Evolutionary conservation across 2,329 filamentous ascomycete species (phyloP).

Genomic region (Fusarium brachygibbosum): DNA sequence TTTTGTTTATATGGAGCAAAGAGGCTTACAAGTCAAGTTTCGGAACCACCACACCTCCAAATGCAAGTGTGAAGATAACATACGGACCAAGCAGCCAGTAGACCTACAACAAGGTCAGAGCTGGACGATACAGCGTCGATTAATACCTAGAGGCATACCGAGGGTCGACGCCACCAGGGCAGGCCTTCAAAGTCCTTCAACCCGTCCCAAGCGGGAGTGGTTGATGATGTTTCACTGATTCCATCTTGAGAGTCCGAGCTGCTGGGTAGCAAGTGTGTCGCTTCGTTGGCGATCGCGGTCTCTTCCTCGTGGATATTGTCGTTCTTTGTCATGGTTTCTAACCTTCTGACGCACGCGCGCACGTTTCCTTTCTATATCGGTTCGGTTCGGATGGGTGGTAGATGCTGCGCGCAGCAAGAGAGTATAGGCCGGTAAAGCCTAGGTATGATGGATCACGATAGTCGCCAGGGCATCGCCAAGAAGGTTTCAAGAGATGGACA

Average conservation of each 20-base stretch:
- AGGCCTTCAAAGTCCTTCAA: constrained; percentile 70
- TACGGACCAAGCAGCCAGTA: constrained; percentile 88
- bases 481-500: constrained; percentile 7
- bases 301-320: constrained; percentile 15
- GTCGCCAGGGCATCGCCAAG: constrained; percentile 34
- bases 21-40: constrained; percentile 79
- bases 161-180: constrained; percentile 74
- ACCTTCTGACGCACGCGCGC: neutral
- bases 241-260: constrained; percentile 28
- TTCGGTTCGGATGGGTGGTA: neutral
- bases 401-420: constrained; percentile 24
- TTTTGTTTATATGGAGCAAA: neutral
- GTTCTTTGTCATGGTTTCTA: constrained; percentile 30
- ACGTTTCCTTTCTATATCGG: neutral
- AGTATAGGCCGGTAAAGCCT: constrained; percentile 25
- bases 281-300: constrained; percentile 49
- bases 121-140: constrained; percentile 6
- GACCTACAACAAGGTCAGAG: constrained; percentile 65
- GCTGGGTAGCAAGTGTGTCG: constrained; percentile 56
- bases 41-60: constrained; percentile 87
- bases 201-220: constrained; percentile 60
- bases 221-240: constrained; percentile 30
- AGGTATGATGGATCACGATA: constrained; percentile 20
- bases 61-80: constrained; percentile 84
- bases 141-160: constrained; percentile 59